Conservation (phyloP, 345 rosid species). For the Euphorbia lathyris region DNA sequence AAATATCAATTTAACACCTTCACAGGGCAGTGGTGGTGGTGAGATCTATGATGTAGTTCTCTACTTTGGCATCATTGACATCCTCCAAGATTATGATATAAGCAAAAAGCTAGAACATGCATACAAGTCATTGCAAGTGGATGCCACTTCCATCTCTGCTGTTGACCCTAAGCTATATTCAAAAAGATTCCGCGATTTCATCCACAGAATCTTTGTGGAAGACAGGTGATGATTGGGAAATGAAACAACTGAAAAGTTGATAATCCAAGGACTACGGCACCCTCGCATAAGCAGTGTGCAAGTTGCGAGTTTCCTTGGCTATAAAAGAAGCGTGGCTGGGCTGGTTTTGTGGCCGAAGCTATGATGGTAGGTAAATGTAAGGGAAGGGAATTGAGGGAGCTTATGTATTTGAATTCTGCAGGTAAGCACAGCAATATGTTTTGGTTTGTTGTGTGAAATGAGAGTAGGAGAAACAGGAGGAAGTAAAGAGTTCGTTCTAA, state of each 20-base stretch:
- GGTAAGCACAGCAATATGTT: not conserved
- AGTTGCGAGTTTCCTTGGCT: not conserved
- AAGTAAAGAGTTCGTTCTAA: conserved; percentile 1
- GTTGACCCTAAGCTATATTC: conserved; percentile 37
- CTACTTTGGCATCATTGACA: conserved; percentile 34
- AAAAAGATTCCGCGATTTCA: conserved; percentile 28
- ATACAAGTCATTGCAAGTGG: conserved; percentile 36
- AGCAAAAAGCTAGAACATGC: conserved; percentile 38
- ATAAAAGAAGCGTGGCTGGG: not conserved
- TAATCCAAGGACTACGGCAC: not conserved
- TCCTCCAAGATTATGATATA: conserved; percentile 35
- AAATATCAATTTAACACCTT: conserved; percentile 23
- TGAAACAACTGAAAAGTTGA: not conserved
- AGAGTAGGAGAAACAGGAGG: not conserved
- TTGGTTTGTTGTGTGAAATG: not conserved
- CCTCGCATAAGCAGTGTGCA: not conserved
- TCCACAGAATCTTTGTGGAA: conserved; percentile 26
- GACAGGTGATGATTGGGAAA: conserved; percentile 8
- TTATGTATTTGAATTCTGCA: not conserved
- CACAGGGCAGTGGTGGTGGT: conserved; percentile 13
- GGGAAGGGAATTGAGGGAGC: not conserved
- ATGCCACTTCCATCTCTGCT: conserved; percentile 35
- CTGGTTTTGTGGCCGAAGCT: not conserved
- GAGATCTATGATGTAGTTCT: conserved; percentile 26
- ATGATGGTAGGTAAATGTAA: too few relatives aligned